These are phyloP conservation scores for Camelina laxa DNA, from an alignment of 345 rosid genomes.

Conservation along the genomic window DNA sequence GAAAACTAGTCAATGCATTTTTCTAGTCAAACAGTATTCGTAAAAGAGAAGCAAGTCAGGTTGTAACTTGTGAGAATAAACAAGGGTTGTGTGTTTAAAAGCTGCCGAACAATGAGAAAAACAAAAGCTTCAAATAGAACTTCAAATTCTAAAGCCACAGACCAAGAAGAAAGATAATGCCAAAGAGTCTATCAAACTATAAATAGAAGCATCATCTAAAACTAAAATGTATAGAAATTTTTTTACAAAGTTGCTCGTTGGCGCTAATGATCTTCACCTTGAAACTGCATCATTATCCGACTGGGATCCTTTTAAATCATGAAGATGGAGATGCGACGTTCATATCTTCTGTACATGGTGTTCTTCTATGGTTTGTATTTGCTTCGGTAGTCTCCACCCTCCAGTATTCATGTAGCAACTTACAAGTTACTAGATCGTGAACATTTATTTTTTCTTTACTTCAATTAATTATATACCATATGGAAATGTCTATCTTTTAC, in stretches of 20 bases:
- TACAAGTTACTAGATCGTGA: not conserved
- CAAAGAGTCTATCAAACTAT: not conserved
- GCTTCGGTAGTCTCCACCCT: not conserved
- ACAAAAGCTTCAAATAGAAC: not conserved
- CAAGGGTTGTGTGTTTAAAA: not conserved
- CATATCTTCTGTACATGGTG: not conserved
- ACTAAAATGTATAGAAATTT: not conserved
- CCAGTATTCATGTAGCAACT: not conserved
- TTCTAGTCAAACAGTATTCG: not conserved
- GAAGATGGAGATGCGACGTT: not conserved
- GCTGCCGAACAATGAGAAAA: not conserved
- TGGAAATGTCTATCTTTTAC: too few relatives aligned
- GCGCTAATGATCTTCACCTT: not conserved
- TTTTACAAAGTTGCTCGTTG: not conserved
- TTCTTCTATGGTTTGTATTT: not conserved
- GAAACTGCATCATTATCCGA: not conserved
- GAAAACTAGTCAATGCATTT: not conserved
- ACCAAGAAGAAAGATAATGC: not conserved
- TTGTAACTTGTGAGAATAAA: not conserved
- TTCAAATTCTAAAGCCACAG: not conserved
- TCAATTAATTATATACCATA: too few relatives aligned
- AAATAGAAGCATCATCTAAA: not conserved
- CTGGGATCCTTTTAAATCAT: not conserved
- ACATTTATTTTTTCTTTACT: not conserved
- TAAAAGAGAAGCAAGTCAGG: not conserved